Percentiles rank a stretch among this genome's conserved stretches.
Evolutionary conservation across 805 yeast species (phyloP).

Genomic region (Komagataella pseudopastoris): DNA sequence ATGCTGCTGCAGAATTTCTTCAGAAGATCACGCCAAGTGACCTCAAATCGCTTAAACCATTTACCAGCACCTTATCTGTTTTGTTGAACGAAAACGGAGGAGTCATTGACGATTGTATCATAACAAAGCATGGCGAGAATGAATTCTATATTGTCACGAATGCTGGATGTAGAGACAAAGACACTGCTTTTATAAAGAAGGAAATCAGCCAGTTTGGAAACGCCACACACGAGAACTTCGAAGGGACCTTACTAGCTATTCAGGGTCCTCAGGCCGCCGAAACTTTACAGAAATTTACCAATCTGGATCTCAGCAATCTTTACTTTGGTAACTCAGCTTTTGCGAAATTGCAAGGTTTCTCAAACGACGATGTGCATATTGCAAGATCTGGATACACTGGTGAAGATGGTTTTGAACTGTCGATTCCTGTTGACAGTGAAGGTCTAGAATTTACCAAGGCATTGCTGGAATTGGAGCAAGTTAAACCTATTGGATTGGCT

Average conservation of each 20-base stretch:
- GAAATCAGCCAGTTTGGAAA: conserved; percentile 26
- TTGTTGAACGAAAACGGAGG: conserved; percentile 62
- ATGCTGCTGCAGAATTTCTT: conserved; percentile 50
- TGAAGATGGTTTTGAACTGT: conserved; percentile 93
- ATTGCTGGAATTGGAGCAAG: conserved; percentile 39
- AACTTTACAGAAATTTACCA: conserved; percentile 50
- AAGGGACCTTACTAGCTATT: conserved; percentile 71
- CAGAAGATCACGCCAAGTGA: conserved; percentile 86
- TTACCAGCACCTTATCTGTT: conserved; percentile 65
- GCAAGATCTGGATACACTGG: conserved; percentile 97
- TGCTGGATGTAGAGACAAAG: conserved; percentile 88
- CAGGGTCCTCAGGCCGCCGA: conserved; percentile 86
- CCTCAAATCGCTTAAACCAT: conserved; percentile 37
- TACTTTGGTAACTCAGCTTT: conserved; percentile 63
- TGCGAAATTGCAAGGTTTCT: conserved; percentile 27
- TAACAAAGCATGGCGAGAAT: conserved; percentile 71
- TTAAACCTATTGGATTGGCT: conserved; percentile 90
- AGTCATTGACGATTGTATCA: conserved; percentile 86
- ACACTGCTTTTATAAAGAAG: conserved; percentile 44
- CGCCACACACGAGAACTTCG: conserved; percentile 26
- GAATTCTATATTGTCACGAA: conserved; percentile 81
- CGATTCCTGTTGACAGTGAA: conserved; percentile 44
- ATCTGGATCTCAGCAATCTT: conserved; percentile 40
- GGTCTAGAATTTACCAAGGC: conserved; percentile 51
- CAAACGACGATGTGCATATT: conserved; percentile 44